Base-by-base conservation (phyloP, 1,284 basidiomycete genomes). In the Salmacisia buchloeana region DNA sequence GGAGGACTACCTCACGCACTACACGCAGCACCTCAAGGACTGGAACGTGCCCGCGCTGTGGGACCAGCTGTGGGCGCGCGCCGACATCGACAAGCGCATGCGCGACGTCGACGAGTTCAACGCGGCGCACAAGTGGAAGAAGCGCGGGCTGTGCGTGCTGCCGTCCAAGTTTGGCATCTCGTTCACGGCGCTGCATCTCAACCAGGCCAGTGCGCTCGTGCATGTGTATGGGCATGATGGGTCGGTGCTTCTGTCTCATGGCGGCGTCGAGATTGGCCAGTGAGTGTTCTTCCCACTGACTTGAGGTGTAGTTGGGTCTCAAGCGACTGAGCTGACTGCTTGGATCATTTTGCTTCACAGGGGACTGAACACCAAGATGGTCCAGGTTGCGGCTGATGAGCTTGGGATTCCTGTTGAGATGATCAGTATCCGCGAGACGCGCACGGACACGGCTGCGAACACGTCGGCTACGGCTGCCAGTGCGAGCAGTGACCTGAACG, bases 141-240 rank as follows among this genome's bases (percentile, higher is more conserved):
- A 81, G 73, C 69, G 79, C 9, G 80, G 80, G 2, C 65, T 81
- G 23, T 58, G 69, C 6, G 67, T 81, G 60, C 59, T 81, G 4
- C 77, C 77, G 21, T 81, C 80, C 56, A 78, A 75, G 63, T 81
- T 81, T 56, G 80, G 80, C 7, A 74, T 80, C 65, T 75, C 73
- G 34, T 80, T 74, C 68, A 77, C 73, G 5, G 76, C 74, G 10
- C 69, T 80, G 63, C 71, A 75, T 62, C 63, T 79, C n/a, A 80
- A 80, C 63, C 80, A 81, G 69, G 80, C 77, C 18, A 67, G 72
- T 29, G 79, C 76, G 4, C 62, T 80, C 25, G 76, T 81, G n/a
- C 73, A 79, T 58, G 68, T 81, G 33, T 74, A 75, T 66, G 72
- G 75, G 38, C 70, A 79, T 52, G 80, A 81, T 57, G 80, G 80